Conservation (phyloP, 768 basidiomycete species). For the Pleurotus citrinopileatus region DNA sequence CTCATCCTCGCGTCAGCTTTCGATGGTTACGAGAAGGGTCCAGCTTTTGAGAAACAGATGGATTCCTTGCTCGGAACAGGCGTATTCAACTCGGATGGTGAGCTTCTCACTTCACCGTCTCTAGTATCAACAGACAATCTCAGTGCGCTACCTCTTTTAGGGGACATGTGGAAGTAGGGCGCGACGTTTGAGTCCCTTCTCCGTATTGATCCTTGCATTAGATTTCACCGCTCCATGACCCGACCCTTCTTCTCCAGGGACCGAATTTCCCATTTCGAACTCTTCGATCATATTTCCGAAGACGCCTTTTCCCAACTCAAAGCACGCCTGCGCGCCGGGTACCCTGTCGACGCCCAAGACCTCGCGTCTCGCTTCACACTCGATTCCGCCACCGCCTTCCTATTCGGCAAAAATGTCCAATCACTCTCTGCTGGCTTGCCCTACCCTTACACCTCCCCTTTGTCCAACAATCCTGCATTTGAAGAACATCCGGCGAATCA, state of each 20-base stretch:
- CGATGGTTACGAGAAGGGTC: slow-evolving; percentile 34
- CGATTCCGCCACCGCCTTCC: slow-evolving; percentile 57
- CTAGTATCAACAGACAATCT: background rate
- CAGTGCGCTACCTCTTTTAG: slow-evolving; percentile 18
- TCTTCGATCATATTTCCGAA: slow-evolving; percentile 48
- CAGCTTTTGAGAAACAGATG: slow-evolving; percentile 16
- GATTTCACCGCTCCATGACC: slow-evolving; percentile 58
- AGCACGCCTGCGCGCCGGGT: slow-evolving; percentile 39
- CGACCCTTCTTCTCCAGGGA: slow-evolving; percentile 60
- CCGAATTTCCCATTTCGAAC: slow-evolving; percentile 51
- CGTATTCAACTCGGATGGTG: slow-evolving; percentile 59
- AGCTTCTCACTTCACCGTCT: background rate
- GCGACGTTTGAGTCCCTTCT: background rate
- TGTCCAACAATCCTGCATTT: slow-evolving; percentile 15
- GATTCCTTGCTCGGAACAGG: slow-evolving; percentile 47
- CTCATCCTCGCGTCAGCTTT: slow-evolving; percentile 45
- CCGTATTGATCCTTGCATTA: slow-evolving; percentile 14
- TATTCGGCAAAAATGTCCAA: slow-evolving; percentile 46
- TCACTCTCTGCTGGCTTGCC: slow-evolving; percentile 46
- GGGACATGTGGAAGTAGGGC: slow-evolving; percentile 57
- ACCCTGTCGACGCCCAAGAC: slow-evolving; percentile 61
- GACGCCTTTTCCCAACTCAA: slow-evolving; percentile 43
- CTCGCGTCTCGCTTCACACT: slow-evolving; percentile 55
- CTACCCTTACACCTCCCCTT: slow-evolving; percentile 36
- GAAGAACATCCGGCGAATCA: slow-evolving; percentile 29